Evolutionary conservation across 2,329 filamentous ascomycete species (phyloP).

Genomic region (Aschersonia sp.): DNA sequence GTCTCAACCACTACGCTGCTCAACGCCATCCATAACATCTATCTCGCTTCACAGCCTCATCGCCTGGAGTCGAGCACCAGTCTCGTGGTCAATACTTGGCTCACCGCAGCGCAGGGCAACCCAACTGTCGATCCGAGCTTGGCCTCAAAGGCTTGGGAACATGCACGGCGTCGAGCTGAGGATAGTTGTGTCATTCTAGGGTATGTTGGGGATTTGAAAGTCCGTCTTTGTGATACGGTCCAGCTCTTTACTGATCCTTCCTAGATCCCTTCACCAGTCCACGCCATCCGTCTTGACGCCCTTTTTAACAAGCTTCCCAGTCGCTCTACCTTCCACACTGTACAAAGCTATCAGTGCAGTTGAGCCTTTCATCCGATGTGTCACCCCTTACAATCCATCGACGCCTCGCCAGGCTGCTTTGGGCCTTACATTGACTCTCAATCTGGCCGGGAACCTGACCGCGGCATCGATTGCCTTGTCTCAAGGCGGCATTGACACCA

Average conservation of each 20-base stretch:
- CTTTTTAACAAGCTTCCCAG: slow-evolving; percentile 67
- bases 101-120: slow-evolving; percentile 60
- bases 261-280: slow-evolving; percentile 74
- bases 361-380: slow-evolving; percentile 72
- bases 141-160: slow-evolving; percentile 81
- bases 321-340: slow-evolving; percentile 60
- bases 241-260: slow-evolving; percentile 6
- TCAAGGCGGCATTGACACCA: slow-evolving; percentile 75
- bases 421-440: slow-evolving; percentile 68
- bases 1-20: slow-evolving; percentile 87
- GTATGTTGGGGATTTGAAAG: slow-evolving; percentile 32
- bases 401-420: slow-evolving; percentile 67
- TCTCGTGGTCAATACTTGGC: slow-evolving; percentile 89
- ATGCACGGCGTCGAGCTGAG: slow-evolving; percentile 84
- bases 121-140: slow-evolving; percentile 67
- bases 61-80: slow-evolving; percentile 80
- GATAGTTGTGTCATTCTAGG: slow-evolving; percentile 86
- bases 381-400: slow-evolving; percentile 82
- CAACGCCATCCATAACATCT: slow-evolving; percentile 82
- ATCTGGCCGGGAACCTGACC: slow-evolving; percentile 64
- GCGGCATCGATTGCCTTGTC: slow-evolving; percentile 66
- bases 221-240: too few species aligned
- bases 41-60: slow-evolving; percentile 70
- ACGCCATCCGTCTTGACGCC: slow-evolving; percentile 72
- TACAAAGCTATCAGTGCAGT: slow-evolving; percentile 70